Conservation (phyloP, 805 yeast genomes). For the Ogataea corticis region DNA sequence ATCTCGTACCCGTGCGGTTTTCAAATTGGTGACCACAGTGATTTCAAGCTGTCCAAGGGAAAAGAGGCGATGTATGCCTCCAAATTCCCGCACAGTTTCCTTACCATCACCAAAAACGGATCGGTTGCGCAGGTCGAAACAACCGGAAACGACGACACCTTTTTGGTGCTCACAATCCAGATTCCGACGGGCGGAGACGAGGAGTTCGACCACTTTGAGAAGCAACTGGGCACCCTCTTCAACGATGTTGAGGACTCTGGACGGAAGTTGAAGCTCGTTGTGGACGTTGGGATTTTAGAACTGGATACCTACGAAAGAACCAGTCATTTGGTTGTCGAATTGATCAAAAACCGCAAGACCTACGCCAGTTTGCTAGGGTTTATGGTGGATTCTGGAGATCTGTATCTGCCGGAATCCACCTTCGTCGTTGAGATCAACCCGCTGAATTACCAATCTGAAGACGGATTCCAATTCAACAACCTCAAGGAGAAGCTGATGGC, state of each 20-base stretch:
- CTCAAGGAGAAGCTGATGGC: constrained; percentile 24
- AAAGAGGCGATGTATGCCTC: constrained; percentile 48
- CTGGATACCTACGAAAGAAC: constrained; percentile 8
- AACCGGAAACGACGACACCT: constrained; percentile 51
- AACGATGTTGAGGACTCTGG: constrained; percentile 5
- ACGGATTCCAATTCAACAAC: constrained; percentile 24
- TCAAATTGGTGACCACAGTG: constrained; percentile 20
- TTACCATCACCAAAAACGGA: constrained; percentile 49
- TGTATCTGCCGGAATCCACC: constrained; percentile 28
- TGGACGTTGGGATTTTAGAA: constrained; percentile 23
- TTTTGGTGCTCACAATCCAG: constrained; percentile 39
- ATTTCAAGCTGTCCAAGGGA: constrained; percentile 36
- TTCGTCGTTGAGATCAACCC: constrained; percentile 18
- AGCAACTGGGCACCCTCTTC: not conserved
- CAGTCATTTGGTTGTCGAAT: constrained; percentile 1
- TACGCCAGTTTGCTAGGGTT: constrained; percentile 37
- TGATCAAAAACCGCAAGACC: constrained; percentile 20
- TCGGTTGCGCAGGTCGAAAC: constrained; percentile 51
- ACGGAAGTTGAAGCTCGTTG: constrained; percentile 29
- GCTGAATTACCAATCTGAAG: constrained; percentile 11
- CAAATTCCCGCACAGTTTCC: constrained; percentile 45
- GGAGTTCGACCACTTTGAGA: not conserved
- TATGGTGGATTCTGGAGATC: constrained; percentile 42
- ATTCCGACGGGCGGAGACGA: constrained; percentile 2
- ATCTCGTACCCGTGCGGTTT: constrained; percentile 52